These are phyloP conservation scores for Eucalyptus melliodora DNA, from an alignment of 345 rosid species.

Conservation along the genomic window DNA sequence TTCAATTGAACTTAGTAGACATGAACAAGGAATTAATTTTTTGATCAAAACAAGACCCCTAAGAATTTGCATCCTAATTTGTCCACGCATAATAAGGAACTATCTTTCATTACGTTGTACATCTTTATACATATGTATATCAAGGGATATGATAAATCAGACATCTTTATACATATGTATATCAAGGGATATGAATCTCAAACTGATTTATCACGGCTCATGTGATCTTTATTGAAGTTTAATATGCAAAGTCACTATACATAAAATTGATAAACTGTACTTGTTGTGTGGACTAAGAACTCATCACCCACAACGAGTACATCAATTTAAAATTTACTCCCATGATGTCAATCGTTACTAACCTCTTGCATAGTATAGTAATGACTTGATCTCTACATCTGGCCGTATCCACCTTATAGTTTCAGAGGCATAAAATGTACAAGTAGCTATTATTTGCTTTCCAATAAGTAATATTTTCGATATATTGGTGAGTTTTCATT, in stretches of 20 bases:
- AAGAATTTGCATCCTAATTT: neutral
- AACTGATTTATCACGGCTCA: fast-evolving
- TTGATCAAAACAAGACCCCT: too few species aligned
- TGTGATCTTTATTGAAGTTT: too few species aligned
- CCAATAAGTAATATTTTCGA: neutral
- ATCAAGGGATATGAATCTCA: neutral
- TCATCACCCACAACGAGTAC: neutral
- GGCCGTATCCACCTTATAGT: neutral
- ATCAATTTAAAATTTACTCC: neutral
- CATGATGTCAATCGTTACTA: fast-evolving
- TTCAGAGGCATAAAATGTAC: too few species aligned
- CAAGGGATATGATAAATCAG: fast-evolving
- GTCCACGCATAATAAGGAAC: neutral
- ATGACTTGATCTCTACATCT: neutral
- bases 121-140: too few species aligned
- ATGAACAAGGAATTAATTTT: too few species aligned
- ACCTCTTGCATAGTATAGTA: neutral
- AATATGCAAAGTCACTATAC: neutral
- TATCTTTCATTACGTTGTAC: too few species aligned
- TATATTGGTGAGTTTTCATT: neutral
- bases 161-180: too few species aligned
- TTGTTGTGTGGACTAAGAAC: neutral
- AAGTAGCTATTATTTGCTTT: neutral
- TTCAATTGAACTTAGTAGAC: too few species aligned
- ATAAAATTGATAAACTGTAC: neutral